Base-by-base conservation (phyloP, 108 stramenopile species). In the Skeletonema costatum region DNA sequence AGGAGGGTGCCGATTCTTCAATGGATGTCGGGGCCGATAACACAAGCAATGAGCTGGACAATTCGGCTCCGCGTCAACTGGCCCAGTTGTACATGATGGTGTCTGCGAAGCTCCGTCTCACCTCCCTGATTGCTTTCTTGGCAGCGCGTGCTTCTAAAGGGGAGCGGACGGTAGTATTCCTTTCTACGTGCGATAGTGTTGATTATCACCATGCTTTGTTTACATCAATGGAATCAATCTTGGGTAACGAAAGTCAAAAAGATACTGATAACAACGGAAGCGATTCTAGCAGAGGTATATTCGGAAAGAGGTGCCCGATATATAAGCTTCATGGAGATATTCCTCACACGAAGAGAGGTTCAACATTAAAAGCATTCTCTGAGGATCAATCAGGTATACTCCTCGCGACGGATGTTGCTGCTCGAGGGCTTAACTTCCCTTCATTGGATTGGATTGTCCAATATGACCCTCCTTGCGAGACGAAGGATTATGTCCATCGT, bases 311-410 rank as follows among this genome's bases (percentile, higher is more conserved):
- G 35, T 99, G 99, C 73, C 91, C 93, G 1, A 97, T 98, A 31
- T 87, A 96, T 73, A 93, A 95, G 71, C 88, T 99, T 36, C 99
- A 99, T 78, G 98, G 99, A 6, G 97, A 99, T 85, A 98, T 99
- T 97, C 78, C 89, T 25, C 98, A 99, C 71, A 92, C 98, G 13
- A 98, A 98, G 73, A 96, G 99, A 9, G 79, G 99, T 46, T 98
- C 97, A 2, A 97, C 98, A 5, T 78, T 99, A 69, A 90, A 92
- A 71, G 95, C 94, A 59, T 98, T 99, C 82, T 95, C 96, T 73
- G 78, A 86, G 41, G 94, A 94, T 5, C 80, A 81, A 32, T 86
- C 89, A 1, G 80, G 85, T 33, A 91, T 99, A 70, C 68, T 99
- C 39, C 93, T 99, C 35, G 95, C 95, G 74, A 99, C 99, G n/a